Percentiles rank a stretch among this genome's conserved stretches.
Evolutionary conservation across 2,329 filamentous ascomycete genomes (phyloP).

Genomic region (Alternaria solani): DNA sequence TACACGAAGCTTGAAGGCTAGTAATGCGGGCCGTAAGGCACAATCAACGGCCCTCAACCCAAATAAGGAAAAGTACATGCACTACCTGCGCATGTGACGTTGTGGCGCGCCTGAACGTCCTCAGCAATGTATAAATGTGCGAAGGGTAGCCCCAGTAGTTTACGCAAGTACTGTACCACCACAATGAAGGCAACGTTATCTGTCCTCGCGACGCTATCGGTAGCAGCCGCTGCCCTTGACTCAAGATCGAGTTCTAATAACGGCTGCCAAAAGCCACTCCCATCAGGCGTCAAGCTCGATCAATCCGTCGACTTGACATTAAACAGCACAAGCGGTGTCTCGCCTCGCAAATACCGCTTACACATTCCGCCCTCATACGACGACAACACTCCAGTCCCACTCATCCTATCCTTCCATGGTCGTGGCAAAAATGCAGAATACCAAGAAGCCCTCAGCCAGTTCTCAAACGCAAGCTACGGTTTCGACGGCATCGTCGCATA

Average conservation of each 20-base stretch:
- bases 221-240: background rate
- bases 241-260: background rate
- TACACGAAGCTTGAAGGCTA: background rate
- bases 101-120: background rate
- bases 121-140: background rate
- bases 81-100: background rate
- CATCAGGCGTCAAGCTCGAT: constrained; percentile 28
- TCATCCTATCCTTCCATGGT: constrained; percentile 62
- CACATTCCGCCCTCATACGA: constrained; percentile 54
- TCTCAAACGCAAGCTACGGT: constrained; percentile 56
- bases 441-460: constrained; percentile 56
- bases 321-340: constrained; percentile 37
- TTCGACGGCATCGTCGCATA: constrained; percentile 57
- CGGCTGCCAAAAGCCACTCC: constrained; percentile 30
- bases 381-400: constrained; percentile 44
- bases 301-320: constrained; percentile 38
- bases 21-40: background rate
- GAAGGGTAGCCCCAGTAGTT: too few relatives aligned
- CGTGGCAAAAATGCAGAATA: constrained; percentile 47
- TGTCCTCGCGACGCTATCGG: background rate
- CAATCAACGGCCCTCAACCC: background rate
- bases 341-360: constrained; percentile 48
- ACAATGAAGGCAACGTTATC: background rate
- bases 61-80: background rate
- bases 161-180: background rate